Evolutionary conservation across 2,329 filamentous ascomycete genomes (phyloP), one percentile per base, ranked within the genome.

Genomic region (Alternaria gaisen): DNA sequence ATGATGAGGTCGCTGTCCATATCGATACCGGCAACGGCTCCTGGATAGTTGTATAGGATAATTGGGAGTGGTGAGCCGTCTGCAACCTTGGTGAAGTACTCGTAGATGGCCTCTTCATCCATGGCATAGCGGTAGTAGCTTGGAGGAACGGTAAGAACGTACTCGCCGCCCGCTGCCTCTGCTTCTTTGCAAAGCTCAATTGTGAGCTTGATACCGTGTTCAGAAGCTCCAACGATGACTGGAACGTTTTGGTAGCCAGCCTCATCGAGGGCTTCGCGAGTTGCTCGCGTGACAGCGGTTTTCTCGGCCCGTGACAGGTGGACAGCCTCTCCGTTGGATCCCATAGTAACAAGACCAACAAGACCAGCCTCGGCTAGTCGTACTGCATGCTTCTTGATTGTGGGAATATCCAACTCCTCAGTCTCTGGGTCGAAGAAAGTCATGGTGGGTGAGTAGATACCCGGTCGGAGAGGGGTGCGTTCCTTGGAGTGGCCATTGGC

Each of bases 21-120:
- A 79, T 97, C 93, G 73, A 96, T 91, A 52, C 93, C 93, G 6
- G 91, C 86, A 6, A 95, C 93, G 51, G 92, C 93, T 53, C 92
- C 92, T 1, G 93, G 93, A 82, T 95, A 97, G 83, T 96, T 97
- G 86, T 97, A 97, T 48, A 97, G 83, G 66, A 96, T 86, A 56
- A 97, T 78, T n/a, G 92, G 91, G 9, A 95, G 81, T 5, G 91
- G 90, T 52, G 89, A 91, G 40, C 79, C 84, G 77, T 94, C 90
- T 48, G 93, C 93, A 5, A 97, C 91, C 57, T 86, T 85, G 56
- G 83, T 86, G 82, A 90, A 94, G 82, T 91, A 94, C 69, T 90
- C 86, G 73, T 89, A 86, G 60, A 96, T 84, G 61, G 91, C 86
- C 52, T 88, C 85, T 70, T 94, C 90, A 75, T 91, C 90, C 78